phyloP scores from a whole-genome alignment of 176 grass and related monocot genomes.

The Triticum urartu region DNA sequence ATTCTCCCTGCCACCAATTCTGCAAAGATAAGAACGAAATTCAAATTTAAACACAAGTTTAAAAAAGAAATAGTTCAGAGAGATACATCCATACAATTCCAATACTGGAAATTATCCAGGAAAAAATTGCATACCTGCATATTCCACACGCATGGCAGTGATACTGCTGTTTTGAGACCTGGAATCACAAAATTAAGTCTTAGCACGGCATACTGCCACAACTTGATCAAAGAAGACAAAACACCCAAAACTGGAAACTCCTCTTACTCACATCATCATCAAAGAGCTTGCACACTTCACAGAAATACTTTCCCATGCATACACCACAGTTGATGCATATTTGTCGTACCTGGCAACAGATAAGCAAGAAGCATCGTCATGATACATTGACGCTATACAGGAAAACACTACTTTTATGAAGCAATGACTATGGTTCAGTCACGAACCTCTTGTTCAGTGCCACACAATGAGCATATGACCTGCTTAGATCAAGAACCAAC shows the following conservation, averaged over 20 bases:
- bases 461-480: constrained; percentile 84
- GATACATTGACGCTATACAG: background rate
- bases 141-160: constrained; percentile 91
- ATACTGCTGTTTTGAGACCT: constrained; percentile 93
- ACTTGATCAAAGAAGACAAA: constrained; percentile 1
- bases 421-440: background rate
- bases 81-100: background rate
- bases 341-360: constrained; percentile 65
- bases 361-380: constrained; percentile 28
- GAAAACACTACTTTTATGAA: background rate
- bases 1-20: constrained; percentile 87
- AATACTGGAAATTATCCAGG: background rate
- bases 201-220: background rate
- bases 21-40: constrained; percentile 20
- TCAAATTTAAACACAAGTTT: constrained; percentile 13
- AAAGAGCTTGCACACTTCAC: constrained; percentile 86
- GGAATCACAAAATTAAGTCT: constrained; percentile 27
- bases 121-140: constrained; percentile 58
- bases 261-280: constrained; percentile 87
- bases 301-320: constrained; percentile 91
- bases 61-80: background rate
- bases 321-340: constrained; percentile 77
- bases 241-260: background rate
- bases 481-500: constrained; percentile 27
- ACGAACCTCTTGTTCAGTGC: constrained; percentile 81